These are phyloP conservation scores for Phytophthora boehmeriae DNA, from an alignment of 352 stramenopile genomes.

Conservation along the genomic window DNA sequence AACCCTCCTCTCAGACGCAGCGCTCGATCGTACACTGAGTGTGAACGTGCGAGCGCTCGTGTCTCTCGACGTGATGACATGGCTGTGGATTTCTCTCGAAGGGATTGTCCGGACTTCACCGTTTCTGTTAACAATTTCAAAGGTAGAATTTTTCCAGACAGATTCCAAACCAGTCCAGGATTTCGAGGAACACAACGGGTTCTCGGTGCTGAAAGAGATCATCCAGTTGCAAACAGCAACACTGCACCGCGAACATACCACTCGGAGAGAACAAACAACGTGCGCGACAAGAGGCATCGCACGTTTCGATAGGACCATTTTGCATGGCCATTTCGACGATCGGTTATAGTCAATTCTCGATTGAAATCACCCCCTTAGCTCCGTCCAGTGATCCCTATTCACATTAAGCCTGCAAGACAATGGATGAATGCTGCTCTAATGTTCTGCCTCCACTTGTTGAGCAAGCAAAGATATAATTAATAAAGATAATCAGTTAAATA, in stretches of 20 bases:
- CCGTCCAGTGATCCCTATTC: too few species aligned
- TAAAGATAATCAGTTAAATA: too few species aligned
- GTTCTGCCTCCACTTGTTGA: too few species aligned
- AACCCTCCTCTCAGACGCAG: slow-evolving; percentile 2
- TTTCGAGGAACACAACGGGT: background rate
- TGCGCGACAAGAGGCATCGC: slow-evolving; percentile 3
- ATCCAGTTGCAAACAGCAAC: slow-evolving; percentile 1
- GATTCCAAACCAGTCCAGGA: slow-evolving; percentile 4
- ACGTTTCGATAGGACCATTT: slow-evolving; percentile 1
- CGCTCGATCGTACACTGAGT: slow-evolving; percentile 23
- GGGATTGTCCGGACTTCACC: background rate
- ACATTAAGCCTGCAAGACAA: too few species aligned
- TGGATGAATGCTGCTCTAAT: too few species aligned
- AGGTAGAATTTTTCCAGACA: slow-evolving; percentile 7
- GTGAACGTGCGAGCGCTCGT: slow-evolving; percentile 6
- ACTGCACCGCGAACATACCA: background rate
- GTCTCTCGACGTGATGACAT: slow-evolving; percentile 7
- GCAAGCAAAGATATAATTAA: too few species aligned
- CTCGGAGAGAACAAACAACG: slow-evolving; percentile 14
- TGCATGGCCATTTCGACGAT: too few species aligned
- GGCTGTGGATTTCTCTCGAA: background rate
- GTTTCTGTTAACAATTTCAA: background rate
- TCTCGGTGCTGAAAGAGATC: background rate
- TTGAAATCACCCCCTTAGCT: too few species aligned
- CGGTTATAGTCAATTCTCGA: too few species aligned